phyloP scores from a whole-genome alignment of 371 early-diverging fungal species.

The Catenaria anguillulae region DNA sequence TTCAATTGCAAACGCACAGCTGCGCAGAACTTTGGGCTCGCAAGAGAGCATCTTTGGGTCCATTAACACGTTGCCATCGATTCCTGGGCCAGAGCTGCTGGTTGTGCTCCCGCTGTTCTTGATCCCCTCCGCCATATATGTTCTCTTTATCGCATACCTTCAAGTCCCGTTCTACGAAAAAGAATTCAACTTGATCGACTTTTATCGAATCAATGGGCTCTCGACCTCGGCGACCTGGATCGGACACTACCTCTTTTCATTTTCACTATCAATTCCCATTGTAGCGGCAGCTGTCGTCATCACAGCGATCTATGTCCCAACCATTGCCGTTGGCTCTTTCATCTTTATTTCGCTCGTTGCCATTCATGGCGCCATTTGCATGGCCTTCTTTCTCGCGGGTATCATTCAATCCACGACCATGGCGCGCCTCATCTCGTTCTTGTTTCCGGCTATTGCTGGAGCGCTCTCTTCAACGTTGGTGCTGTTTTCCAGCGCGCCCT shows the following conservation, averaged over 20 bases:
- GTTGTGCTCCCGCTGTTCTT: not conserved
- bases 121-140: not conserved
- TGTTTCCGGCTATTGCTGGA: not conserved
- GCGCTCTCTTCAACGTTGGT: not conserved
- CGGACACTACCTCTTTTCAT: slow-evolving; percentile 1
- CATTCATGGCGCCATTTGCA: not conserved
- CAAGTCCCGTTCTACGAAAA: not conserved
- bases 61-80: not conserved
- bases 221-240: not conserved
- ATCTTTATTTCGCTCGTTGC: not conserved
- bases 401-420: not conserved
- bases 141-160: not conserved
- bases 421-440: slow-evolving; percentile 2
- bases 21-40: not conserved
- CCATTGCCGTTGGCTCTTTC: not conserved
- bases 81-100: not conserved
- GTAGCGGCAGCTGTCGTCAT: not conserved
- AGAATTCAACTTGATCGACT: not conserved
- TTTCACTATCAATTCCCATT: not conserved
- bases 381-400: not conserved
- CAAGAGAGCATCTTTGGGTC: not conserved
- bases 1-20: not conserved
- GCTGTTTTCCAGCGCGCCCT: no score
- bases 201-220: slow-evolving; percentile 6
- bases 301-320: not conserved